Evolutionary conservation across 352 stramenopile genomes (phyloP).

Genomic region (Phytophthora gonapodyides): DNA sequence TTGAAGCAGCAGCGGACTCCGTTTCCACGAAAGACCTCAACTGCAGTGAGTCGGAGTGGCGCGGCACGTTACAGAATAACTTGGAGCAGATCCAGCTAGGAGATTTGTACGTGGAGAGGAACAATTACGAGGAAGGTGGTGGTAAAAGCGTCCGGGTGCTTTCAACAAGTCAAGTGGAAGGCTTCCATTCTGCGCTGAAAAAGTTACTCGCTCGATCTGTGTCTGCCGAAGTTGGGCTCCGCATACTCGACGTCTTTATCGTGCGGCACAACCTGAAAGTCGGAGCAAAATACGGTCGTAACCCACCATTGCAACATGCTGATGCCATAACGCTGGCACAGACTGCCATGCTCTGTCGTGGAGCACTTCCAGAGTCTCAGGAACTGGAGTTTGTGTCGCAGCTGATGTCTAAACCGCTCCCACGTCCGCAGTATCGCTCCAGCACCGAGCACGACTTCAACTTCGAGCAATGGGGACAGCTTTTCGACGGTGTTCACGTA

Average conservation of each 20-base stretch:
- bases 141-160: not conserved
- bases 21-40: not conserved
- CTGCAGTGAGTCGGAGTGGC: not conserved
- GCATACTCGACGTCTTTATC: constrained; percentile 8
- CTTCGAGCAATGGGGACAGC: constrained; percentile 3
- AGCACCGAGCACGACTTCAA: constrained; percentile 7
- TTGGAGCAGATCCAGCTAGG: constrained; percentile 2
- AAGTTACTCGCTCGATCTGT: constrained; percentile 1
- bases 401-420: too few relatives aligned
- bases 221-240: constrained; percentile 1
- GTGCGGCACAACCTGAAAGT: constrained; percentile 6
- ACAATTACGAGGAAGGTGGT: not conserved
- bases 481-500: not conserved
- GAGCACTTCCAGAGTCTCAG: not conserved
- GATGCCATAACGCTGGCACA: constrained; percentile 1
- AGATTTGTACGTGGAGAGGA: constrained; percentile 4
- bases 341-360: too few relatives aligned
- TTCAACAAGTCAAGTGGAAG: constrained; percentile 1
- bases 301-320: not conserved
- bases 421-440: too few relatives aligned
- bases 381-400: constrained; percentile 6
- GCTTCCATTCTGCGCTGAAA: not conserved
- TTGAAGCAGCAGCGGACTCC: not conserved
- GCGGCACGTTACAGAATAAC: not conserved
- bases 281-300: constrained; percentile 1